These are phyloP conservation scores for Globisporangium viniferum DNA, from an alignment of 352 stramenopile genomes.

Conservation along the genomic window DNA sequence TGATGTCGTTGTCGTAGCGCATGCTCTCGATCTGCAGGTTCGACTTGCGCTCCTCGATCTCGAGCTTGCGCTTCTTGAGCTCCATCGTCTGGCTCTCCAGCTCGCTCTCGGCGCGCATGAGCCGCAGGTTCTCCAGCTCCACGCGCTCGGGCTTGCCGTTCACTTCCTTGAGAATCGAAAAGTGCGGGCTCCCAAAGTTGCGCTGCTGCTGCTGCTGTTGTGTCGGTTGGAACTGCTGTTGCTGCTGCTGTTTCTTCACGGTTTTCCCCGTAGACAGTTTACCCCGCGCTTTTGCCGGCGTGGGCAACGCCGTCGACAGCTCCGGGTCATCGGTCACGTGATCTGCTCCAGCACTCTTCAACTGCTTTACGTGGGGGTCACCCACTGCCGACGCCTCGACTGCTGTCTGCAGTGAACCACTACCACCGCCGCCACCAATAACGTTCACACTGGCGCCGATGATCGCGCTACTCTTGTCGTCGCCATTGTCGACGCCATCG, in stretches of 20 bases:
- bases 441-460: neutral
- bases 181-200: constrained; percentile 2
- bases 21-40: constrained; percentile 15
- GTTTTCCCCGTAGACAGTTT: constrained; percentile 1
- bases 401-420: constrained; percentile 1
- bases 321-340: neutral
- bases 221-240: neutral
- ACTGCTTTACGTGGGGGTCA: constrained; percentile 4
- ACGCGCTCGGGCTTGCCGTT: constrained; percentile 13
- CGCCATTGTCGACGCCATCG: neutral
- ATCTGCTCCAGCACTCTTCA: neutral
- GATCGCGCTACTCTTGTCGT: neutral
- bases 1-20: constrained; percentile 20
- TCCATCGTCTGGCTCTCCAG: constrained; percentile 3
- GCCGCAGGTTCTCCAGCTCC: constrained; percentile 12
- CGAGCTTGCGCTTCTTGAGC: constrained; percentile 12
- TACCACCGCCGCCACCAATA: neutral
- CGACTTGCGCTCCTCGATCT: constrained; percentile 9
- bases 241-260: constrained; percentile 1
- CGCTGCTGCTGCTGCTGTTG: constrained; percentile 1
- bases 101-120: constrained; percentile 4
- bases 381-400: neutral
- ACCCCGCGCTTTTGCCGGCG: neutral
- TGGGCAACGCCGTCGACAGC: neutral
- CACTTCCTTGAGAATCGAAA: constrained; percentile 13